These are phyloP conservation scores for Gracilaria gracilis DNA, from an alignment of 23 red algal genomes.

Conservation along the genomic window DNA sequence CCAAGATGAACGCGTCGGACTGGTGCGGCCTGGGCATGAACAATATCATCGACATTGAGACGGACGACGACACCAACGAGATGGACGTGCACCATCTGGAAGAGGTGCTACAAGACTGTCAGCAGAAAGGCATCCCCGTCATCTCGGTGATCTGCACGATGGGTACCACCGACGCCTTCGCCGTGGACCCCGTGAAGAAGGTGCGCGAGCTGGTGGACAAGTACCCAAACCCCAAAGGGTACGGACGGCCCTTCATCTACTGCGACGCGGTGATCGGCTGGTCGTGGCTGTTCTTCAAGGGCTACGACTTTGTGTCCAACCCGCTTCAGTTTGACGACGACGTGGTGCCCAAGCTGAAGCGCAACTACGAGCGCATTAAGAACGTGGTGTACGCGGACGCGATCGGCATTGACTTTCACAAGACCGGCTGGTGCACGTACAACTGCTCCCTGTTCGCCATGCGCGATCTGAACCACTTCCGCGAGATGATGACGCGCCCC, in stretches of 20 bases:
- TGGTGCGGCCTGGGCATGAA: slow-evolving; percentile 63
- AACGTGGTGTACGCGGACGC: slow-evolving; percentile 47
- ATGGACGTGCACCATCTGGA: slow-evolving; percentile 61
- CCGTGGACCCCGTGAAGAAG: slow-evolving; percentile 64
- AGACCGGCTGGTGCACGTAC: slow-evolving; percentile 67
- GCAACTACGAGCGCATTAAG: slow-evolving; percentile 45
- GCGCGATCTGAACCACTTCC: slow-evolving; percentile 44
- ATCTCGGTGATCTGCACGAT: slow-evolving; percentile 66
- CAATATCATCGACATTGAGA: slow-evolving; percentile 49
- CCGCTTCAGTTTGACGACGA: slow-evolving; percentile 30
- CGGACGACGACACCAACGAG: slow-evolving; percentile 42
- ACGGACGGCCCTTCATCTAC: slow-evolving; percentile 38
- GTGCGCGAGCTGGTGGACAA: slow-evolving; percentile 48
- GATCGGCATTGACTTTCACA: slow-evolving; percentile 65
- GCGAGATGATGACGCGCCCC: slow-evolving; percentile 25
- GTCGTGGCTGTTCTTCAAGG: slow-evolving; percentile 56
- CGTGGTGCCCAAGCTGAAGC: slow-evolving; percentile 4
- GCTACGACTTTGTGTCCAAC: slow-evolving; percentile 48
- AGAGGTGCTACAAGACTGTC: slow-evolving; percentile 21
- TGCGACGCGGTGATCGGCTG: slow-evolving; percentile 63
- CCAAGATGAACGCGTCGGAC: slow-evolving; percentile 58
- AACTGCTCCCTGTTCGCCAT: slow-evolving; percentile 51
- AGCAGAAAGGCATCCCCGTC: background rate
- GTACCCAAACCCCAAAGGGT: slow-evolving; percentile 51
- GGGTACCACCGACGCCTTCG: slow-evolving; percentile 66